Conservation (phyloP, 352 stramenopile genomes). For the Phytopythium litorale region DNA sequence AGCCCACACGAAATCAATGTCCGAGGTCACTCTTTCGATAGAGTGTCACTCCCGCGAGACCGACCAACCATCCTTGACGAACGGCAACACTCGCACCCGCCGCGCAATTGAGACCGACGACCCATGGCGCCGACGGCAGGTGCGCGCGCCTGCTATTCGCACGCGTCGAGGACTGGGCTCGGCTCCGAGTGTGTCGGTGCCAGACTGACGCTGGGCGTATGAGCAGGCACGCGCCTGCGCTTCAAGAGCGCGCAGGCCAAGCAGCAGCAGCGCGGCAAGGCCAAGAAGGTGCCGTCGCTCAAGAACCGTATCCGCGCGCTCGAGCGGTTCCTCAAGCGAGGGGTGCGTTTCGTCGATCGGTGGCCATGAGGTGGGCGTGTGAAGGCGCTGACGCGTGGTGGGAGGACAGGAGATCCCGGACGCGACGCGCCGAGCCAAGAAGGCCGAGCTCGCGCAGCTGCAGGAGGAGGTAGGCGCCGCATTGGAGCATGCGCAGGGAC, state of each 20-base stretch:
- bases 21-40: not conserved
- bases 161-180: not conserved
- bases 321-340: conserved; percentile 75
- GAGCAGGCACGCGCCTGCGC: conserved; percentile 61
- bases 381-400: not conserved
- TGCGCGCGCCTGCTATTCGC: conserved; percentile 1
- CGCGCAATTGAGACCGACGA: not conserved
- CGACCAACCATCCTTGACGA: conserved; percentile 9
- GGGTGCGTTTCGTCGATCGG: conserved; percentile 18
- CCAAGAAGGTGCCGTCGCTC: conserved; percentile 74
- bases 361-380: not conserved
- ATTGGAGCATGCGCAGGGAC: not conserved
- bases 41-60: conserved; percentile 1
- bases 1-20: not conserved
- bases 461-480: conserved; percentile 26
- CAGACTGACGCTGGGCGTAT: not conserved
- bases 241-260: conserved; percentile 59
- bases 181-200: not conserved
- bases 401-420: conserved; percentile 32
- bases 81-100: not conserved
- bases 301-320: conserved; percentile 83
- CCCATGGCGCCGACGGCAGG: conserved; percentile 54
- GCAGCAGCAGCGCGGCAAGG: conserved; percentile 30
- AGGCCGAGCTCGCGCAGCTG: conserved; percentile 45
- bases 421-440: conserved; percentile 36